phyloP scores from a whole-genome alignment of 768 basidiomycete species.

The Hypholoma sublateritium region DNA sequence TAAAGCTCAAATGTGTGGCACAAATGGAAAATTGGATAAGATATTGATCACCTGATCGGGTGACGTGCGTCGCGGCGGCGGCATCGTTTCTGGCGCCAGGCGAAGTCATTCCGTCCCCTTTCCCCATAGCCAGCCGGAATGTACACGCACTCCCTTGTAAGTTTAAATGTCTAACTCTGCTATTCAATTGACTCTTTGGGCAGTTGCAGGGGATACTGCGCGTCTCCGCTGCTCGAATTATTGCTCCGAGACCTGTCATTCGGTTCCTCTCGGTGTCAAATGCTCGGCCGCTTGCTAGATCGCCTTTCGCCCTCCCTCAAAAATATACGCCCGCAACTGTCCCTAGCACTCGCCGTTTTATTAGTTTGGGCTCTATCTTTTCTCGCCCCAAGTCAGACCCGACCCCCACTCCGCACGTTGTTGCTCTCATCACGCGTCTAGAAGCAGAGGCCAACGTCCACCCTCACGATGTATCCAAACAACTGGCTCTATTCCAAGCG shows the following conservation, averaged over 20 bases:
- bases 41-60: conserved; percentile 17
- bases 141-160: conserved; percentile 27
- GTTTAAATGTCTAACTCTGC: conserved; percentile 6
- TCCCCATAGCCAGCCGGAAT: conserved; percentile 19
- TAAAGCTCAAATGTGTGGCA: conserved; percentile 9
- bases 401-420: conserved; percentile 60
- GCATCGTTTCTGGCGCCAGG: neutral
- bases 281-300: conserved; percentile 8
- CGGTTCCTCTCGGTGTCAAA: conserved; percentile 17
- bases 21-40: conserved; percentile 8
- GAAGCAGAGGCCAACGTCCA: conserved; percentile 78
- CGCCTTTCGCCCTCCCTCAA: conserved; percentile 7
- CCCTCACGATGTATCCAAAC: conserved; percentile 68
- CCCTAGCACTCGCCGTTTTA: conserved; percentile 17
- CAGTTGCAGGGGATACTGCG: conserved; percentile 41
- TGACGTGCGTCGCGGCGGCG: conserved; percentile 9
- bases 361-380: conserved; percentile 47
- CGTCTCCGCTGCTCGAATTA: conserved; percentile 22
- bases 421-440: conserved; percentile 68
- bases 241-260: conserved; percentile 17
- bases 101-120: conserved; percentile 1
- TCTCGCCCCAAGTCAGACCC: conserved; percentile 44
- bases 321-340: conserved; percentile 1
- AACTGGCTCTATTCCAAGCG: conserved; percentile 68
- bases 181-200: conserved; percentile 15